These are phyloP conservation scores for Schizochytrium sp. DNA, from an alignment of 108 stramenopile genomes.

Conservation along the genomic window DNA sequence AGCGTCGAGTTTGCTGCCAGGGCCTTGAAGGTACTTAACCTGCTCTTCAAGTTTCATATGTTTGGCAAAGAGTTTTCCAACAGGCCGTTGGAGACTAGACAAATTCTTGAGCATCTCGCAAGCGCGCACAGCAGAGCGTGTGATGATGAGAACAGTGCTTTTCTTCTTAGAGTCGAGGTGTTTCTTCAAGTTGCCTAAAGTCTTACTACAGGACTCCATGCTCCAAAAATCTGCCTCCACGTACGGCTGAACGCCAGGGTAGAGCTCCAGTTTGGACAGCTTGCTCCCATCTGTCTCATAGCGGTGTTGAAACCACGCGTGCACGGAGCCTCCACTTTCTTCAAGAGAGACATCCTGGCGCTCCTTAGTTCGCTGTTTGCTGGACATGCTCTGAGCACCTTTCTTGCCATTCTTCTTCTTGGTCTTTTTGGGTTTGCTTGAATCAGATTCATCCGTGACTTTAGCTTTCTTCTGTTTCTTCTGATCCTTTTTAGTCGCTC, in stretches of 20 bases:
- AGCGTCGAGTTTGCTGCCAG: neutral
- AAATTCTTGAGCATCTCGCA: slow-evolving; percentile 22
- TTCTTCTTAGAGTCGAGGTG: neutral
- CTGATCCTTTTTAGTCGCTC: neutral
- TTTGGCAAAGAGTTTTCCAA: slow-evolving; percentile 57
- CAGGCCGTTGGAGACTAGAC: neutral
- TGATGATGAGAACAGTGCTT: neutral
- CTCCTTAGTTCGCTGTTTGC: neutral
- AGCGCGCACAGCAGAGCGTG: slow-evolving; percentile 4
- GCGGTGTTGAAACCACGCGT: neutral
- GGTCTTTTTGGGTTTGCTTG: neutral
- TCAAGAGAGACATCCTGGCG: neutral
- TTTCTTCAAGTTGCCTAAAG: no score
- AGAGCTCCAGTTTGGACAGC: neutral
- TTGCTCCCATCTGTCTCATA: neutral
- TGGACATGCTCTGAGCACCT: neutral
- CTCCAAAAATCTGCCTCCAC: neutral
- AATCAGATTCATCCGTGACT: neutral
- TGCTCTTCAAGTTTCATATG: slow-evolving; percentile 59
- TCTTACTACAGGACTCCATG: neutral
- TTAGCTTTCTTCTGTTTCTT: neutral
- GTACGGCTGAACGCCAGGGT: slow-evolving; percentile 14
- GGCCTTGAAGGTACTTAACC: slow-evolving; percentile 31
- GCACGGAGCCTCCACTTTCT: neutral
- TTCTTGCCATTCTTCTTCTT: neutral